Base-by-base conservation (phyloP, 306 rosid species). In the Pachyrhizus erosus region DNA sequence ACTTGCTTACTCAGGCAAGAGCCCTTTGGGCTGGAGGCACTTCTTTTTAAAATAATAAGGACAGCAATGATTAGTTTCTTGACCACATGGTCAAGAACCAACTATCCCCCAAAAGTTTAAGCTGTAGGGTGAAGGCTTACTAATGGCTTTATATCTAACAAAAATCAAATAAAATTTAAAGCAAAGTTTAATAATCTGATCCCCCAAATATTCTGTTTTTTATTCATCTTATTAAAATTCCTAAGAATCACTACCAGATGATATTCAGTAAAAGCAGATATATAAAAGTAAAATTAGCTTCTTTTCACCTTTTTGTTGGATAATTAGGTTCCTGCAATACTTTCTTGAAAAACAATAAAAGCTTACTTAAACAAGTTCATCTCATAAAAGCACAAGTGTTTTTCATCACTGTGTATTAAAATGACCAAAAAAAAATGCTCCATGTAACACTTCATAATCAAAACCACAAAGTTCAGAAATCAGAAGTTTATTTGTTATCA, bases 361-460 rank as follows among this genome's bases (percentile, higher is more conserved):
- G 74, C 84, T 75, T 70, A 68, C 75, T 78, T 60, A 51, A 83
- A 75, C 67, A 43, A 79, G 82, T 54, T 24, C 52, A 82, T 73
- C 52, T 61, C 48, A 52, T 64, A 45, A 64, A 80, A 79, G 55
- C 82, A 76, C 29, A 9, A 55, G 10, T 34, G 26, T 7, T 76
- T 76, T 76, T 14, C 58, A 64, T 61, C 71, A 58, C 34, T n/a
- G 51, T 70, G 77, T 15, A 76, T 55, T 48, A 64, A 80, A 51
- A 80, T 69, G 79, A 55, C 68, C 73, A 46, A 73, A 73, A 64
- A 64, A 48, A 79, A 68, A 75, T 26, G 75, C 85, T 13, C 31
- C 82, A 66, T 65, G 40, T 27, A 71, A 85, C 58, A 64, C 75
- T 62, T 70, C 77, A 61, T 70, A 68, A 49, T 76, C 71, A 52